These are phyloP conservation scores for Myxozyma udenii DNA, from an alignment of 805 yeast species.

Conservation along the genomic window DNA sequence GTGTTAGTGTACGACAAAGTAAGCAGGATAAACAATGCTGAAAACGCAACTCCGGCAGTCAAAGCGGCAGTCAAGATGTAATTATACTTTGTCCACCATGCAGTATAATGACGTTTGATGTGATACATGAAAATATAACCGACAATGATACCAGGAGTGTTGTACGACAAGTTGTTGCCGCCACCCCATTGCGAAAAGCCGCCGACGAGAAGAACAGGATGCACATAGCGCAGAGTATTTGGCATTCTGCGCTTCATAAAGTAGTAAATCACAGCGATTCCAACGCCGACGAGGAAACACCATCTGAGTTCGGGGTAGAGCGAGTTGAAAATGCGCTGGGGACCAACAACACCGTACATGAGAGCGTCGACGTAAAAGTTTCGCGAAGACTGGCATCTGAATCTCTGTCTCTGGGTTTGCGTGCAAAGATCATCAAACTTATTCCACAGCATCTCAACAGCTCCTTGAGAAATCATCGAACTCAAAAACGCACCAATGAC, in stretches of 20 bases:
- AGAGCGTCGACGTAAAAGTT: slow-evolving; percentile 12
- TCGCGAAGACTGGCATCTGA: slow-evolving; percentile 7
- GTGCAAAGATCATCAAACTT: slow-evolving; percentile 27
- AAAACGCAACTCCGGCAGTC: slow-evolving; percentile 64
- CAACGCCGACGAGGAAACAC: slow-evolving; percentile 12
- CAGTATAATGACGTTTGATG: slow-evolving; percentile 51
- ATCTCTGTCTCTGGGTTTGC: slow-evolving; percentile 1
- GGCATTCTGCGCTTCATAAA: slow-evolving; percentile 1
- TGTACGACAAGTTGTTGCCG: slow-evolving; percentile 27
- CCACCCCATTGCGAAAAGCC: slow-evolving; percentile 19
- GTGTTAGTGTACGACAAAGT: slow-evolving; percentile 39
- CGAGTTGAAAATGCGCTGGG: slow-evolving; percentile 8
- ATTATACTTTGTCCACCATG: slow-evolving; percentile 75
- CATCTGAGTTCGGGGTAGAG: slow-evolving; percentile 14
- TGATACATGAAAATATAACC: slow-evolving; percentile 57
- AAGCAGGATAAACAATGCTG: slow-evolving; percentile 56
- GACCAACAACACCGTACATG: slow-evolving; percentile 12
- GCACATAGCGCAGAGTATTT: slow-evolving; percentile 3
- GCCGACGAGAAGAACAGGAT: slow-evolving; percentile 19
- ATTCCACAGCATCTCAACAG: slow-evolving; percentile 46
- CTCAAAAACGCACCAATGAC: slow-evolving; percentile 52
- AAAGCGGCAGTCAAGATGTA: slow-evolving; percentile 62
- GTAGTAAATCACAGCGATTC: slow-evolving; percentile 9
- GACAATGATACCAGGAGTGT: slow-evolving; percentile 41
- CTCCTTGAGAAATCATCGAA: slow-evolving; percentile 49